Evolutionary conservation across 2,329 filamentous ascomycete genomes (phyloP).

Genomic region (Geosmithia morbida): DNA sequence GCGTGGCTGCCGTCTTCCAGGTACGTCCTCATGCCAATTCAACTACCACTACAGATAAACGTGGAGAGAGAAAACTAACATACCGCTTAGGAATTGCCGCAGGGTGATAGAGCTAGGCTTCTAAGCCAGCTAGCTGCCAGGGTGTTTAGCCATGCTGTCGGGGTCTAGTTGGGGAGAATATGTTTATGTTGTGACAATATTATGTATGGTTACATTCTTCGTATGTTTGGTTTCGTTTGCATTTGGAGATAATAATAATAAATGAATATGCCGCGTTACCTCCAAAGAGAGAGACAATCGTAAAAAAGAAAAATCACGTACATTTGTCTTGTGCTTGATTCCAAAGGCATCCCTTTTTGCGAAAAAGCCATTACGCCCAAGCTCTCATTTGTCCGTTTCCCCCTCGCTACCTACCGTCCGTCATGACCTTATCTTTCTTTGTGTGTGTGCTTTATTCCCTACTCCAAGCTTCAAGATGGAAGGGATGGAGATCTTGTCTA

Average conservation of each 20-base stretch:
- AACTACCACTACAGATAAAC: background rate
- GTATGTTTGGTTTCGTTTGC: background rate
- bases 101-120: conserved; percentile 65
- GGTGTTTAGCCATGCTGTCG: conserved; percentile 70
- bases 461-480: background rate
- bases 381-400: background rate
- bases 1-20: conserved; percentile 81
- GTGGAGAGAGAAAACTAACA: background rate
- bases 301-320: conserved; percentile 11
- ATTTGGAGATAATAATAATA: background rate
- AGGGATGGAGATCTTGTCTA: background rate
- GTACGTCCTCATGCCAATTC: conserved; percentile 15
- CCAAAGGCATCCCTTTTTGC: conserved; percentile 1
- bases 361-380: background rate
- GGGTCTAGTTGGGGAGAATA: conserved; percentile 19
- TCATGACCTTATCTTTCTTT: background rate
- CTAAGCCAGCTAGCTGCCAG: conserved; percentile 74
- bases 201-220: background rate
- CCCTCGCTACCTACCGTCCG: background rate
- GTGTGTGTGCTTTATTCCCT: background rate
- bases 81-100: conserved; percentile 54
- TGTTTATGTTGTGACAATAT: background rate
- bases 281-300: background rate
- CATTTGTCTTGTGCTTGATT: conserved; percentile 8
- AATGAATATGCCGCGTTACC: background rate